These are phyloP conservation scores for Emericellopsis terricola DNA, from an alignment of 495 filamentous ascomycete genomes.

Conservation along the genomic window DNA sequence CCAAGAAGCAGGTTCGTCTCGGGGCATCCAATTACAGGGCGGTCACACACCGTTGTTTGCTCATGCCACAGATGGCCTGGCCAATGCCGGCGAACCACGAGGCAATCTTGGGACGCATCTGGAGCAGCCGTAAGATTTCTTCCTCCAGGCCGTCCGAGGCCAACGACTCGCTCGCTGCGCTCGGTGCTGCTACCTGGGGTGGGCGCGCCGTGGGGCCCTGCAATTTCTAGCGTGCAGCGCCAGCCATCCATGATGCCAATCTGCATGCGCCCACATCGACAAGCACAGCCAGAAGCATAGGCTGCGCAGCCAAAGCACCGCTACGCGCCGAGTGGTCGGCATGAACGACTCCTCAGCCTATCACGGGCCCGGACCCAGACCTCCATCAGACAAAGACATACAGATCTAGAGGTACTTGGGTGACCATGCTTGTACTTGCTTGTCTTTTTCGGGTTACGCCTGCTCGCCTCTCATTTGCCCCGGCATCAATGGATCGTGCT, in stretches of 20 bases:
- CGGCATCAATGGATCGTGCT: no score
- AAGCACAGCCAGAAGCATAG: no score
- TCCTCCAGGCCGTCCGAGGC: slow-evolving; percentile 24
- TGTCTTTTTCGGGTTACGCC: no score
- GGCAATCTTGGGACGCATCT: slow-evolving; percentile 19
- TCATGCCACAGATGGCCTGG: no score
- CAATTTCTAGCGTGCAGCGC: slow-evolving; percentile 25
- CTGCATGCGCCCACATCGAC: no score
- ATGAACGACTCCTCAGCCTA: slow-evolving; percentile 22
- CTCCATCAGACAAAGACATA: slow-evolving; percentile 1
- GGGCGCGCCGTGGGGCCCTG: slow-evolving; percentile 17
- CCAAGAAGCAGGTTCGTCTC: background rate
- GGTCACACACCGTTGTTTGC: no score
- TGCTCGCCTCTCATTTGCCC: no score
- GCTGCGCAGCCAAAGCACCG: slow-evolving; percentile 23
- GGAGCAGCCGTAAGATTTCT: slow-evolving; percentile 16
- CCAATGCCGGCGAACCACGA: slow-evolving; percentile 27
- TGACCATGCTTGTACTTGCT: background rate
- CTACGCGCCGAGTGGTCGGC: slow-evolving; percentile 34
- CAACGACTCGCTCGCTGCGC: slow-evolving; percentile 26
- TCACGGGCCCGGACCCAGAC: slow-evolving; percentile 19
- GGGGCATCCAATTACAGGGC: background rate
- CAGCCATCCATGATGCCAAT: slow-evolving; percentile 28
- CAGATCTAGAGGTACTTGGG: background rate
- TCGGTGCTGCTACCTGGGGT: slow-evolving; percentile 12